These are phyloP conservation scores for Phytophthora litchii DNA, from an alignment of 352 stramenopile species.

Conservation along the genomic window DNA sequence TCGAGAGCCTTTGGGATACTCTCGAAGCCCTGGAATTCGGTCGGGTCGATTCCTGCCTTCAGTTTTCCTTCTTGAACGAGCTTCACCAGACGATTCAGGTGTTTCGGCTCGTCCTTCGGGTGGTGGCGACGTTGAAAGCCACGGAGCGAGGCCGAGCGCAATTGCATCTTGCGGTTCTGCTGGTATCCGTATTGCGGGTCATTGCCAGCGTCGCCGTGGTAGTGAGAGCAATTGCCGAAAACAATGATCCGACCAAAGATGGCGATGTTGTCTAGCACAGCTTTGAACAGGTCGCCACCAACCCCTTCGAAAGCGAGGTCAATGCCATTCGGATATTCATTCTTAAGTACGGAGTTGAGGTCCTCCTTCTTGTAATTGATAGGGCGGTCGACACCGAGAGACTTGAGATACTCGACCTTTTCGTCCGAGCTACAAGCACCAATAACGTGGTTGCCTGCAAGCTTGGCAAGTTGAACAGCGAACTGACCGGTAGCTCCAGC, in stretches of 20 bases:
- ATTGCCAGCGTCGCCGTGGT: slow-evolving; percentile 20
- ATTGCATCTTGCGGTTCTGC: slow-evolving; percentile 28
- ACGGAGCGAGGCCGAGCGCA: slow-evolving; percentile 17
- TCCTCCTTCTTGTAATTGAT: slow-evolving; percentile 73
- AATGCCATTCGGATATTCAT: slow-evolving; percentile 41
- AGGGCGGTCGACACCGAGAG: slow-evolving; percentile 48
- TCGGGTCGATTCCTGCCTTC: slow-evolving; percentile 33
- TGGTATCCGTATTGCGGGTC: slow-evolving; percentile 18
- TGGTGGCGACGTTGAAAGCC: slow-evolving; percentile 18
- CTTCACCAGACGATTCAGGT: slow-evolving; percentile 16
- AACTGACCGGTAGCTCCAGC: slow-evolving; percentile 25
- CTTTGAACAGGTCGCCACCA: slow-evolving; percentile 26
- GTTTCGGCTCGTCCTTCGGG: slow-evolving; percentile 7
- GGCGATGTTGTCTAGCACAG: slow-evolving; percentile 24
- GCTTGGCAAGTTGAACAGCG: slow-evolving; percentile 24
- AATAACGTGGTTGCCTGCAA: slow-evolving; percentile 31
- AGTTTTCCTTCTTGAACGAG: slow-evolving; percentile 14
- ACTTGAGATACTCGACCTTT: slow-evolving; percentile 26
- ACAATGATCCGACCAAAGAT: slow-evolving; percentile 24
- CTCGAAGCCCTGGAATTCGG: slow-evolving; percentile 43
- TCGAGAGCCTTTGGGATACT: slow-evolving; percentile 58
- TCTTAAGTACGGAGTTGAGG: slow-evolving; percentile 35
- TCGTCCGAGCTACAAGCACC: slow-evolving; percentile 24
- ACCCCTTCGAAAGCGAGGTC: slow-evolving; percentile 43
- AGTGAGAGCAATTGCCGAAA: slow-evolving; percentile 29